Conservation (phyloP, 23 red algal genomes). For the Cyanidium caldarium region DNA sequence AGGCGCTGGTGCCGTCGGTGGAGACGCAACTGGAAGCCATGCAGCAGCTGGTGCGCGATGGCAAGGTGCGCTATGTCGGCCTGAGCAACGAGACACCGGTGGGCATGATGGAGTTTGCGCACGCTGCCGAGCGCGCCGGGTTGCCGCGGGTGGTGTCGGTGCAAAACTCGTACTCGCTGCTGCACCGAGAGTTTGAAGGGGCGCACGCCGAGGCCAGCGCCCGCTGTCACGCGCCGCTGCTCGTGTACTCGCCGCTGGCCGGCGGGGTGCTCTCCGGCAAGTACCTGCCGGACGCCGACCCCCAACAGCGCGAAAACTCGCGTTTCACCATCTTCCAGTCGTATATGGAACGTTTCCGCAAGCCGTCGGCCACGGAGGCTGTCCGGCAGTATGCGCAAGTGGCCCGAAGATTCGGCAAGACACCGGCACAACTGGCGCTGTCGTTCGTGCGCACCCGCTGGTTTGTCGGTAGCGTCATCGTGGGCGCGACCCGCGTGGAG, state of each 20-base stretch:
- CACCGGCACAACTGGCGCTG: conserved; percentile 43
- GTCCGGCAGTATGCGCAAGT: conserved; percentile 32
- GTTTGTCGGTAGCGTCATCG: conserved; percentile 57
- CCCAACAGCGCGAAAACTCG: neutral
- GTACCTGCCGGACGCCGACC: conserved; percentile 25
- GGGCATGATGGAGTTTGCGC: conserved; percentile 28
- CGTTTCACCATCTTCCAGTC: conserved; percentile 41
- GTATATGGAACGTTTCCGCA: conserved; percentile 61
- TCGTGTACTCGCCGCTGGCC: conserved; percentile 64
- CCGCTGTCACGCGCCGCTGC: conserved; percentile 27
- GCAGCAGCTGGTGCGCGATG: conserved; percentile 36
- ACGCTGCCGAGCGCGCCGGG: conserved; percentile 9
- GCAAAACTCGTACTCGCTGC: conserved; percentile 72
- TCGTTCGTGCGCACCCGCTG: conserved; percentile 50
- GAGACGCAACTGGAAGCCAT: conserved; percentile 43
- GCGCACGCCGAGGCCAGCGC: conserved; percentile 48
- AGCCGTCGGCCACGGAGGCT: conserved; percentile 24
- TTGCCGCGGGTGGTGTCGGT: conserved; percentile 32
- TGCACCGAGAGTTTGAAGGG: conserved; percentile 60
- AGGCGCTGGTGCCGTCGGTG: neutral
- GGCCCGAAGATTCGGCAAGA: conserved; percentile 29
- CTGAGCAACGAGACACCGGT: conserved; percentile 84
- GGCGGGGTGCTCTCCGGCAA: conserved; percentile 79
- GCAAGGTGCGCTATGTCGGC: conserved; percentile 52
- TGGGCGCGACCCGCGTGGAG: conserved; percentile 50